Evolutionary conservation across 2,329 filamentous ascomycete species (phyloP), one percentile per base, ranked within the genome.

Genomic region (Sordariomycetes sp.): DNA sequence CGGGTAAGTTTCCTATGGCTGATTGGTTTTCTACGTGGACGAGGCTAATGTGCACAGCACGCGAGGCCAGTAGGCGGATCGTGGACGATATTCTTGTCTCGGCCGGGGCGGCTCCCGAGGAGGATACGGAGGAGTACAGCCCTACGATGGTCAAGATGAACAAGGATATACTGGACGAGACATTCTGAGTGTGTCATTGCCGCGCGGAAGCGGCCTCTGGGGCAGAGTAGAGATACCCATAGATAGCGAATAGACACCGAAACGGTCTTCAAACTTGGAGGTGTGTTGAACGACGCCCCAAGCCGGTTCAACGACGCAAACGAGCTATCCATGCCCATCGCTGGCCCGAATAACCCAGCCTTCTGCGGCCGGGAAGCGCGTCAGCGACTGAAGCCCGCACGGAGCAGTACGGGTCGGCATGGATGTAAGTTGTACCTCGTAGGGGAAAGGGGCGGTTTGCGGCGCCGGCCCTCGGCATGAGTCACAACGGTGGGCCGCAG

Each of bases 31-130:
- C 20, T 11, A 8, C 11, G 46, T 20, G 20, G 5, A 22, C 5
- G 7, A 24, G 22, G 46, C 46, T 50, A 50, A 50, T 22, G 59
- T 24, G 43, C 6, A 28, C 54, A 86, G 89, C 90, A 34, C 82
- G 87, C 58, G 89, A 94, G 70, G 90, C 90, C 3, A 92, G 88
- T 66, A 87, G 81, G 68, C 81, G 85, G 59, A 93, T 95, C 60
- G 89, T 95, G 0, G 87, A 91, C 57, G 88, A 93, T 66, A 80
- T 95, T 54, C 74, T 94, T 7, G 72, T 88, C 51, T 90, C 89
- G 50, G 90, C 89, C 3, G 89, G 89, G 2, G 87, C 80, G 4
- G 80, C 79, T 37, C 72, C 72, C 3, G 79, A 82, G 58, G 68
- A 67, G 4, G 77, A 79, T 57, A 78, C 76, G 25, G 73, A 74